Percentiles rank a stretch among this genome's conserved stretches.
Evolutionary conservation across 192 early-diverging fungal species (phyloP).

Genomic region (Entomortierella lignicola): DNA sequence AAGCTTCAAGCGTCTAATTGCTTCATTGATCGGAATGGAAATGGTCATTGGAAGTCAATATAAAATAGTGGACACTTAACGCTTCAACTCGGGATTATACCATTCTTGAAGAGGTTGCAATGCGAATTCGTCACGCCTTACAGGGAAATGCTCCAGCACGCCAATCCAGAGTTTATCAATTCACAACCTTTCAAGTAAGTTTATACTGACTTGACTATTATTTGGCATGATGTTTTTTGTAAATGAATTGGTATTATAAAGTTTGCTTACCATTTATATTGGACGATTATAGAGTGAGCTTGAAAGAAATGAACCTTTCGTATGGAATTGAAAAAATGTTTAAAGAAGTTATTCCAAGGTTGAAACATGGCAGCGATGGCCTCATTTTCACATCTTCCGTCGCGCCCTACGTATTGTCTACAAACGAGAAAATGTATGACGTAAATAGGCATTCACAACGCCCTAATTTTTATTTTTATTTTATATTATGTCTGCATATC

Average conservation of each 20-base stretch:
- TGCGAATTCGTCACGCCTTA: constrained; percentile 76
- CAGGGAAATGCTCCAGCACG: constrained; percentile 53
- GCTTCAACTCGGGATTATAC: not conserved
- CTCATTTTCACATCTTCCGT: constrained; percentile 77
- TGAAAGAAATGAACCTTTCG: constrained; percentile 76
- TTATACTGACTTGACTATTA: no score
- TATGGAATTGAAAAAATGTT: constrained; percentile 72
- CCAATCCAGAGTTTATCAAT: constrained; percentile 67
- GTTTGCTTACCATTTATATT: no score
- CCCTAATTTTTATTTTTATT: no score
- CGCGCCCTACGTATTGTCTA: constrained; percentile 74
- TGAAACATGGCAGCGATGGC: constrained; percentile 79
- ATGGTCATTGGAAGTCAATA: not conserved
- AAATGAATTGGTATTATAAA: not conserved
- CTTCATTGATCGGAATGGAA: not conserved
- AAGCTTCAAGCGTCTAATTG: constrained; percentile 25
- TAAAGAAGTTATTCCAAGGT: constrained; percentile 63
- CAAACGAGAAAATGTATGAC: constrained; percentile 73
- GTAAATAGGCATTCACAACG: not conserved
- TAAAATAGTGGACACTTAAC: not conserved
- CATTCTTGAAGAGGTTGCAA: constrained; percentile 65
- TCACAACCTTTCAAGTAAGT: constrained; percentile 46
- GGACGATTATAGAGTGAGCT: constrained; percentile 60
- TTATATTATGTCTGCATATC: not conserved
- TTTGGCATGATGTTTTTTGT: no score